Percentiles rank a stretch among this genome's conserved stretches.
phyloP scores from a whole-genome alignment of 2,329 filamentous ascomycete genomes.

The Xylaria sp. region DNA sequence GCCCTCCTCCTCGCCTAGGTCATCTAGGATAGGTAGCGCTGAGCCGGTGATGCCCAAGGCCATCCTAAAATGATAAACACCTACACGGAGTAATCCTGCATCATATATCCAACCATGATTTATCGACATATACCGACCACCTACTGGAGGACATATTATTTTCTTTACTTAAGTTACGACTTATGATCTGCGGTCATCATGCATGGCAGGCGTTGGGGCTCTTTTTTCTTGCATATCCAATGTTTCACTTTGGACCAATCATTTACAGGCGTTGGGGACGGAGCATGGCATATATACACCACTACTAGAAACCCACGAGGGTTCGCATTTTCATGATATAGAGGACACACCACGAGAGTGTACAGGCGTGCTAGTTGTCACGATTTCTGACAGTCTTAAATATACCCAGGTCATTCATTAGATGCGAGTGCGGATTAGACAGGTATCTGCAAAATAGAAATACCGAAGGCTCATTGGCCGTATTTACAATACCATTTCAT shows the following conservation, averaged over 20 bases:
- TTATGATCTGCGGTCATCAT: constrained; percentile 10
- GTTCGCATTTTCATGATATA: constrained; percentile 10
- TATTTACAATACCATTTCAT: not conserved
- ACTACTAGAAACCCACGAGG: constrained; percentile 16
- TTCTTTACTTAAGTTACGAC: constrained; percentile 10
- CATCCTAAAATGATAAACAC: constrained; percentile 16
- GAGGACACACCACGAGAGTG: constrained; percentile 4
- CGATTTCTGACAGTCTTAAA: not conserved
- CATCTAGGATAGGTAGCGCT: constrained; percentile 21
- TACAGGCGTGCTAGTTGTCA: not conserved
- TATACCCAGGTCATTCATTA: constrained; percentile 21
- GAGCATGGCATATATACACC: constrained; percentile 1
- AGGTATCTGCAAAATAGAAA: constrained; percentile 6
- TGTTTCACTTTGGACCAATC: constrained; percentile 15
- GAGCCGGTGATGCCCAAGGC: constrained; percentile 27
- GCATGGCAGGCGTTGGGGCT: constrained; percentile 26
- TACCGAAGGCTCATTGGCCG: not conserved
- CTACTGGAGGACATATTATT: not conserved
- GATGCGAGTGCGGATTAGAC: not conserved
- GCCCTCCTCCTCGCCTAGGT: constrained; percentile 21
- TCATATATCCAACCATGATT: not conserved
- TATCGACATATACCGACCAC: not conserved
- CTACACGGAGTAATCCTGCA: not conserved
- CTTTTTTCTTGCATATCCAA: constrained; percentile 19
- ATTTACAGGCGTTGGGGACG: constrained; percentile 23